Base-by-base conservation (phyloP, 371 early-diverging fungal species). In the Apophysomyces ossiformis region DNA sequence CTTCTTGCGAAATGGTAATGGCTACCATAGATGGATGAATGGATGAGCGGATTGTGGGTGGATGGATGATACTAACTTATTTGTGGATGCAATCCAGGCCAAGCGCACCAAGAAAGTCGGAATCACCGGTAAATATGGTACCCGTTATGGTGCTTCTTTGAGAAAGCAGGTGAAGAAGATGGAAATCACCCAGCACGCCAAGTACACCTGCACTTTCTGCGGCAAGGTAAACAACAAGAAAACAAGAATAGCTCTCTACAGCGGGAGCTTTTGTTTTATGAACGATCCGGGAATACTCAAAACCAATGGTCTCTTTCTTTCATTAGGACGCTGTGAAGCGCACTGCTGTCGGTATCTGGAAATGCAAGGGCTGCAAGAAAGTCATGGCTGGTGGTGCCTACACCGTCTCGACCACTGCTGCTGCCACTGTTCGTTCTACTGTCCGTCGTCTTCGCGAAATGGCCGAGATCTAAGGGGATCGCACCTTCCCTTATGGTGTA, bases 81-180 rank as follows among this genome's bases (percentile, higher is more conserved):
- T 50, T n/a, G 21, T 11, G 35, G 21, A 50, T 50, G 16, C 21
- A 50, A 50, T 21, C n/a, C 9, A 50, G 54, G 54, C 95, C 82
- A 97, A 97, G 87, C 93, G 99, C 86, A 99, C 99, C 65, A 99
- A 96, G 91, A 99, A 99, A 91, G 99, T 99, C 80, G 99, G 99
- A 88, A 95, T 99, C 83, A 90, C 92, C 87, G 99, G 99, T 81
- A 99, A 99, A 89, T 99, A 99, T 92, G 99, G 99, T 86, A 94
- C 96, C 81, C 97, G 99, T 89, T 99, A 99, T 90, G 99, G 99
- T 92, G 96, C 99, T 72, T 99, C 99, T 69, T 92, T 99, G 75
- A 93, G 99, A 90, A 99, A 99, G 92, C 95, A 95, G 90, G 93
- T 99, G 73, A 99, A 99, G 95, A 97, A 97, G 90, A 96, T 98